Conservation (phyloP, 805 yeast genomes). For the Candida verbasci region DNA sequence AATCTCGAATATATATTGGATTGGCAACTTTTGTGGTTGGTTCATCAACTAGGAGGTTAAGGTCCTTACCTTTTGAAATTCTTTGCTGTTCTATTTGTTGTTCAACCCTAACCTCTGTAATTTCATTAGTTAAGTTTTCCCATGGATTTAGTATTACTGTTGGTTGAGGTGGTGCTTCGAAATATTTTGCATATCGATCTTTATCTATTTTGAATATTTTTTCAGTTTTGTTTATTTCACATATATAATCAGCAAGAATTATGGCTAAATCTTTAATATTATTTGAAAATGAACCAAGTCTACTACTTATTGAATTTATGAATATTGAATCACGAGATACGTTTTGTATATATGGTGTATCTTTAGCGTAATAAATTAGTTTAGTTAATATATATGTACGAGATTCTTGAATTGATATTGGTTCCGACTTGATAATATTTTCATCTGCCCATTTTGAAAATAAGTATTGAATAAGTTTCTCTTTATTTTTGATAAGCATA, state of each 20-base stretch:
- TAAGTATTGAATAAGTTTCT: slow-evolving; percentile 6
- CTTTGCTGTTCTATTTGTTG: not conserved
- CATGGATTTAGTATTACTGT: slow-evolving; percentile 13
- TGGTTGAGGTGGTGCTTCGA: slow-evolving; percentile 11
- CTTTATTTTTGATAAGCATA: slow-evolving; percentile 7
- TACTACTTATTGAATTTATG: slow-evolving; percentile 47
- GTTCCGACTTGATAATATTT: slow-evolving; percentile 31
- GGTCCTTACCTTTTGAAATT: not conserved
- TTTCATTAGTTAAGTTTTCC: slow-evolving; percentile 14
- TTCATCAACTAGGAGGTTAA: too few species aligned
- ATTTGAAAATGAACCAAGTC: slow-evolving; percentile 47
- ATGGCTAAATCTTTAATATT: slow-evolving; percentile 51
- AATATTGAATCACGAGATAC: slow-evolving; percentile 38
- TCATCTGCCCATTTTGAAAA: slow-evolving; percentile 22
- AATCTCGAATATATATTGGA: slow-evolving; percentile 72
- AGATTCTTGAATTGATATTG: slow-evolving; percentile 41
- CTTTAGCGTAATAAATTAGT: slow-evolving; percentile 16
- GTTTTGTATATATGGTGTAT: slow-evolving; percentile 14
- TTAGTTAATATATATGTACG: slow-evolving; percentile 46
- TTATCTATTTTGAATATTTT: slow-evolving; percentile 28
- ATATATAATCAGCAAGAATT: slow-evolving; percentile 50
- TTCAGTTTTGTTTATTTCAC: slow-evolving; percentile 25
- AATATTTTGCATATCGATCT: slow-evolving; percentile 20
- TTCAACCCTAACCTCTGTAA: not conserved
- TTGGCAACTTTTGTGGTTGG: slow-evolving; percentile 34